Conservation (phyloP, 768 basidiomycete genomes). For the Podaxis sp. region DNA sequence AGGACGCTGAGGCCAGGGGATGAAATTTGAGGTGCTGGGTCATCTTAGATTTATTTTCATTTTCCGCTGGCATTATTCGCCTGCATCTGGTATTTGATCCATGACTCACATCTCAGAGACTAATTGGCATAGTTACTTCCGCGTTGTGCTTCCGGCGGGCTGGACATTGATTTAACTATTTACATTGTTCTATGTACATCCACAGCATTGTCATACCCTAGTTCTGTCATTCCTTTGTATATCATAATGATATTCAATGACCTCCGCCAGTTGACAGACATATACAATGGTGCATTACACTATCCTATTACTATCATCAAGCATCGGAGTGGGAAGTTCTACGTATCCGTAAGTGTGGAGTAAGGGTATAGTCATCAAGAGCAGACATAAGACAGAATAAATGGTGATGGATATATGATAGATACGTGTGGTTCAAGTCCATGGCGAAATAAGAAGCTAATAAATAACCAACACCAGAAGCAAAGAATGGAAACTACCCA, state of each 20-base stretch:
- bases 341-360: not conserved
- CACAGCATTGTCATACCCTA: not conserved
- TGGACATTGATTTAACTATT: not conserved
- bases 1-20: slow-evolving; percentile 18
- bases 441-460: not conserved
- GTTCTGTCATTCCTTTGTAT: not conserved
- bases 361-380: not conserved
- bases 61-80: not conserved
- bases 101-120: not conserved
- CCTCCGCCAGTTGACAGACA: too few species aligned
- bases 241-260: not conserved
- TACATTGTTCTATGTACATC: not conserved
- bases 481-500: not conserved
- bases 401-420: not conserved
- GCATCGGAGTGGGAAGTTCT: not conserved
- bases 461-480: not conserved
- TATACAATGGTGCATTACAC: too few species aligned
- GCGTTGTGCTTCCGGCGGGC: not conserved
- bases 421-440: not conserved
- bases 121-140: not conserved
- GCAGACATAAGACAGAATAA: not conserved
- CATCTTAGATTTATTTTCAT: not conserved
- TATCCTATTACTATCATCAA: not conserved
- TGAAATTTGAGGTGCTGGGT: slow-evolving; percentile 11
- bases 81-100: not conserved